Percentiles rank a stretch among this genome's conserved stretches.
Evolutionary conservation across 139 green algal species (phyloP).

Genomic region (Closterium sp.): DNA sequence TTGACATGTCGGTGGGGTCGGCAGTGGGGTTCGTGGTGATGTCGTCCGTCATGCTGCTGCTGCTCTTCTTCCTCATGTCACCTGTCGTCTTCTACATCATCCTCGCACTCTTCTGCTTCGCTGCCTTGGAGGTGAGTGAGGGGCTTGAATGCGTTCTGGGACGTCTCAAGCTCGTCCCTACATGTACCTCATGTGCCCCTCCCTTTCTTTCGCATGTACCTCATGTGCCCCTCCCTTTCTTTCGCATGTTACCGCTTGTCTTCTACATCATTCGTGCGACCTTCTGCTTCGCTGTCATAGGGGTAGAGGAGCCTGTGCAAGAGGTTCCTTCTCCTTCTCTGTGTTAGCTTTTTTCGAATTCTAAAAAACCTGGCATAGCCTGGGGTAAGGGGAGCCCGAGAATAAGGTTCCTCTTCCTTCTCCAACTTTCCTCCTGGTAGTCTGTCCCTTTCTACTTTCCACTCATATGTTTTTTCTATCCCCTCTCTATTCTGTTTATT

Average conservation of each 20-base stretch:
- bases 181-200: too few relatives aligned
- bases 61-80: conserved; percentile 49
- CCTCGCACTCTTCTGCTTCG: conserved; percentile 45
- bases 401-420: too few relatives aligned
- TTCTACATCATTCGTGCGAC: conserved; percentile 18
- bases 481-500: not conserved
- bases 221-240: conserved; percentile 49
- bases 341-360: too few relatives aligned
- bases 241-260: conserved; percentile 20
- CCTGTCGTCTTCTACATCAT: conserved; percentile 16
- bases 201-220: too few relatives aligned
- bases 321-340: too few relatives aligned
- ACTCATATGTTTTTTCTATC: too few relatives aligned
- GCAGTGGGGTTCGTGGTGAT: conserved; percentile 32
- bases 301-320: conserved; percentile 22
- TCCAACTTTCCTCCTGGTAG: too few relatives aligned
- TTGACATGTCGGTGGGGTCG: conserved; percentile 21
- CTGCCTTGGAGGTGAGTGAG: conserved; percentile 6
- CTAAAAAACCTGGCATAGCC: too few relatives aligned
- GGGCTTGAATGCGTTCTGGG: too few relatives aligned
- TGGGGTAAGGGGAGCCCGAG: too few relatives aligned
- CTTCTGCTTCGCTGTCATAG: conserved; percentile 37
- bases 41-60: conserved; percentile 36
- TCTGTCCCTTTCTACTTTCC: too few relatives aligned
- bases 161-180: too few relatives aligned